Evolutionary conservation across 345 rosid species (phyloP).

Genomic region (Orychophragmus violaceus): DNA sequence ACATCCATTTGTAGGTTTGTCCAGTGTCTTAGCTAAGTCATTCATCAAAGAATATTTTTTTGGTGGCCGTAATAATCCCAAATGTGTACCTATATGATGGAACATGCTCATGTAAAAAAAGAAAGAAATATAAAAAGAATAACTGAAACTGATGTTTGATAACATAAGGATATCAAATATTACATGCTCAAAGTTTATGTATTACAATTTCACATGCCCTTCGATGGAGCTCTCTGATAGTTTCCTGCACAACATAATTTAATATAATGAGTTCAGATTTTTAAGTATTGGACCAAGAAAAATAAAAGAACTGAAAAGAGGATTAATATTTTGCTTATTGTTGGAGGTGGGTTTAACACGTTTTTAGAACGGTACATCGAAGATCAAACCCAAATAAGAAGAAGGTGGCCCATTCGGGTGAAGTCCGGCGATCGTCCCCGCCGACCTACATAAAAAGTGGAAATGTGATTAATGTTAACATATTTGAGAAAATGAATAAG

Average conservation of each 20-base stretch:
- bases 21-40: slow-evolving; percentile 93
- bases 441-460: no score
- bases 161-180: slow-evolving; percentile 26
- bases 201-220: slow-evolving; percentile 87
- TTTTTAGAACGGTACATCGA: no score
- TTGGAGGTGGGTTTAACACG: no score
- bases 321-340: slow-evolving; percentile 86
- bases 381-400: no score
- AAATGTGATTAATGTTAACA: no score
- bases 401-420: no score
- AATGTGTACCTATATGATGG: slow-evolving; percentile 54
- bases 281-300: neutral
- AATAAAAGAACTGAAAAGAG: neutral
- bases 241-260: slow-evolving; percentile 57
- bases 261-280: neutral
- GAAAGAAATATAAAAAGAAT: slow-evolving; percentile 2
- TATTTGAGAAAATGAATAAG: no score
- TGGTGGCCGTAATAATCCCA: slow-evolving; percentile 96
- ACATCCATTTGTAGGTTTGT: slow-evolving; percentile 99
- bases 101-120: slow-evolving; percentile 12
- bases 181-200: slow-evolving; percentile 79
- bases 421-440: no score
- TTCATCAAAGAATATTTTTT: slow-evolving; percentile 88
- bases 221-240: slow-evolving; percentile 85
- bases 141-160: neutral